phyloP scores from a whole-genome alignment of 2,329 filamentous ascomycete species.

The Purpureocillium lavendulum region DNA sequence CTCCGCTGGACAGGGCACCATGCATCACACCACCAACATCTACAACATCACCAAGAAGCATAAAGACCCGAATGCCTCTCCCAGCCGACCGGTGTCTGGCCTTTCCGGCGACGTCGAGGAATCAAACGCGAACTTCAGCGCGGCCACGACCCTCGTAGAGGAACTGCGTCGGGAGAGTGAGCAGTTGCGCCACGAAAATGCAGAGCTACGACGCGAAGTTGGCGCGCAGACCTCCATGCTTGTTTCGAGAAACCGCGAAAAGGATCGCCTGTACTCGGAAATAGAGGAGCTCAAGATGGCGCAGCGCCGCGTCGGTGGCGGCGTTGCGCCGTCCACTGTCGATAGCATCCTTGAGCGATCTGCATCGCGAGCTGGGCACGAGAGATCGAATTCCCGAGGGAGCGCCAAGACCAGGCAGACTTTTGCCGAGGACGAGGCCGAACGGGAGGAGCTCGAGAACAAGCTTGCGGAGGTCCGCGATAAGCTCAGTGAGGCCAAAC shows the following conservation, averaged over 20 bases:
- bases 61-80: constrained; percentile 35
- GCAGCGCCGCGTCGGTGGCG: constrained; percentile 59
- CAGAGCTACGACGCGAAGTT: constrained; percentile 82
- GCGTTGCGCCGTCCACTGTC: constrained; percentile 57
- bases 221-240: constrained; percentile 97
- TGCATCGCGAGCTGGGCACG: constrained; percentile 67
- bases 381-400: constrained; percentile 64
- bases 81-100: constrained; percentile 40
- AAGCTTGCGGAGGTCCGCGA: constrained; percentile 79
- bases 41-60: constrained; percentile 55
- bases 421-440: constrained; percentile 53
- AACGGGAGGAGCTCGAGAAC: constrained; percentile 79
- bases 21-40: constrained; percentile 56
- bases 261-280: constrained; percentile 89
- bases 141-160: constrained; percentile 63
- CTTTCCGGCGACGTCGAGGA: constrained; percentile 43
- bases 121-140: constrained; percentile 43
- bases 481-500: constrained; percentile 73
- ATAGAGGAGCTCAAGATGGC: constrained; percentile 94
- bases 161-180: constrained; percentile 62
- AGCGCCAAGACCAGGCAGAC: constrained; percentile 63
- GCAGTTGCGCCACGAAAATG: constrained; percentile 83
- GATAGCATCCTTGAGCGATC: constrained; percentile 95
- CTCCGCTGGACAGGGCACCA: constrained; percentile 22
- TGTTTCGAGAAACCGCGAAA: constrained; percentile 89